Evolutionary conservation across 2,329 filamentous ascomycete genomes (phyloP).

Genomic region (Amauroascus verrucosus): DNA sequence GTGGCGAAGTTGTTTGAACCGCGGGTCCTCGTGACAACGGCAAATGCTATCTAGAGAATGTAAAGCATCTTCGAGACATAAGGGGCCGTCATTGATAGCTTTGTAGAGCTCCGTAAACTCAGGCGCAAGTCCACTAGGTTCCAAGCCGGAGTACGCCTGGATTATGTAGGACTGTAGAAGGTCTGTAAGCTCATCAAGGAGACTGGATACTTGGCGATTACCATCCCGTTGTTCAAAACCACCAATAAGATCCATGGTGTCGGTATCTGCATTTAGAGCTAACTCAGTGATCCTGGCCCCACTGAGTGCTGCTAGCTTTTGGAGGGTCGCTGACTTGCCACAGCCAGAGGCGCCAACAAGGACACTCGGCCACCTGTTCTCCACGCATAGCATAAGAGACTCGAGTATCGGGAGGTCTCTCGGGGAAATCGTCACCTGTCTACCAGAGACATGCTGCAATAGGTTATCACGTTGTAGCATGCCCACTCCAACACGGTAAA

Average conservation of each 20-base stretch:
- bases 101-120: constrained; percentile 27
- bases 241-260: constrained; percentile 93
- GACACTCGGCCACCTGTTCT: constrained; percentile 80
- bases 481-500: constrained; percentile 73
- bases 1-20: constrained; percentile 41
- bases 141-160: constrained; percentile 21
- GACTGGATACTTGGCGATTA: constrained; percentile 57
- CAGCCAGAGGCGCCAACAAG: constrained; percentile 74
- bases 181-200: constrained; percentile 44
- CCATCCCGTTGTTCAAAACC: constrained; percentile 93
- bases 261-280: constrained; percentile 85
- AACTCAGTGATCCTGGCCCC: constrained; percentile 72
- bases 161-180: constrained; percentile 41
- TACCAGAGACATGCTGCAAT: constrained; percentile 28
- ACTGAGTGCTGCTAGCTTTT: constrained; percentile 66
- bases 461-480: constrained; percentile 51
- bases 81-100: constrained; percentile 22
- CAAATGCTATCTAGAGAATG: constrained; percentile 27
- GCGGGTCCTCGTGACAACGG: constrained; percentile 37
- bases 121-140: constrained; percentile 18
- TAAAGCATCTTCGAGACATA: constrained; percentile 25
- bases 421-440: constrained; percentile 29
- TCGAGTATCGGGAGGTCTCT: constrained; percentile 60
- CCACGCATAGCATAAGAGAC: constrained; percentile 75
- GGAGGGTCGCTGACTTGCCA: constrained; percentile 73